Evolutionary conservation across 495 filamentous ascomycete genomes (phyloP).

Genomic region (Aspergillus nidulans): DNA sequence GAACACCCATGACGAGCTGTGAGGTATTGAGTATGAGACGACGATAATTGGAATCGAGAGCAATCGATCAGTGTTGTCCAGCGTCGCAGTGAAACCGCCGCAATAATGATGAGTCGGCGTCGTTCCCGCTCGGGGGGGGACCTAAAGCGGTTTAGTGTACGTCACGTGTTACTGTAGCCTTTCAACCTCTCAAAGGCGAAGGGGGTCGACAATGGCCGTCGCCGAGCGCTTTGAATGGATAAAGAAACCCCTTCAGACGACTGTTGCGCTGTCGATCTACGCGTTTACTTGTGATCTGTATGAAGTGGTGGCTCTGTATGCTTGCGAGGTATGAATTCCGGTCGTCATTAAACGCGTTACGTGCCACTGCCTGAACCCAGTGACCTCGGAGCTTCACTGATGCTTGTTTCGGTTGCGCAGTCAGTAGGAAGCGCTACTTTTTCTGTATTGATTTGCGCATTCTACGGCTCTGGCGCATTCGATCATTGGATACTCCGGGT

Average conservation of each 20-base stretch:
- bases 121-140: constrained; percentile 18
- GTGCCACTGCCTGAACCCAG: constrained; percentile 17
- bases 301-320: constrained; percentile 10
- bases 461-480: not conserved
- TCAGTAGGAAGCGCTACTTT: not conserved
- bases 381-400: constrained; percentile 12
- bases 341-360: constrained; percentile 19
- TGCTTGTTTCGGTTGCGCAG: constrained; percentile 12
- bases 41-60: not conserved
- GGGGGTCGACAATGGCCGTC: constrained; percentile 31
- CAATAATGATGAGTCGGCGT: constrained; percentile 10
- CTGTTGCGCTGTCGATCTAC: constrained; percentile 31
- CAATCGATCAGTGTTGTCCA: constrained; percentile 14
- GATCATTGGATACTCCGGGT: constrained; percentile 10
- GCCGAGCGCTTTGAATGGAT: constrained; percentile 34
- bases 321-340: constrained; percentile 23
- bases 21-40: not conserved
- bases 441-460: constrained; percentile 3
- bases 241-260: constrained; percentile 22
- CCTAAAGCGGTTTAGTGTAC: constrained; percentile 38
- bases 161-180: constrained; percentile 25
- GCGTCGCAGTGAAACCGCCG: constrained; percentile 22
- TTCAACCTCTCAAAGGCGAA: constrained; percentile 41
- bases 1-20: constrained; percentile 72
- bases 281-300: constrained; percentile 28